Base-by-base conservation (phyloP, 2,329 filamentous ascomycete species). In the Chaetomiaceae sp. region DNA sequence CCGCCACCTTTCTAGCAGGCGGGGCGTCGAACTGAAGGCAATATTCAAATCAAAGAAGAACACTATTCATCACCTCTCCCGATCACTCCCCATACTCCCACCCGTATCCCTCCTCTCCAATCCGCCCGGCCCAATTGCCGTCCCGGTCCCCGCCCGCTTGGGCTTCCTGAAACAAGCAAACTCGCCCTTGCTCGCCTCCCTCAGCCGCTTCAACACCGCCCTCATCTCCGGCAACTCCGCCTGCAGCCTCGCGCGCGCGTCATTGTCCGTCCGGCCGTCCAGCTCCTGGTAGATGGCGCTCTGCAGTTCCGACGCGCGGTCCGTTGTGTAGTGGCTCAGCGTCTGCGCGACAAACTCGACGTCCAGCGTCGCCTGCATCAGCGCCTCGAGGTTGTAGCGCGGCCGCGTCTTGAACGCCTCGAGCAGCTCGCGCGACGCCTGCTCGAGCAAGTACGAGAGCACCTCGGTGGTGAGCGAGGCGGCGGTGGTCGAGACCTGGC, bases 291-390 rank as follows among this genome's bases (percentile, higher is more conserved):
- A 99, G 43, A 99, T 92, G 67, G 91, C 84, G 62, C 87, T 87
- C 73, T 97, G 94, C 13, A 89, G 78, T 66, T 91, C 84, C 7
- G 84, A 84, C 3, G 90, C 89, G 46, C 83, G 80, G 53, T 95
- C 87, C 0, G 89, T 94, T 0, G 89, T 94, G 69, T 95, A 99
- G 61, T 91, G 86, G 56, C 82, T 88, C 30, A 99, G 79, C 5
- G 92, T 96, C 73, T 99, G 94, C 1, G 91, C 89, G 53, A 97
- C 85, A 66, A 99, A 97, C 70, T 99, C 94, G 1, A 96, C 91
- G 65, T 99, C 94, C 1, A 99, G 81, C 0, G 94, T 99, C 1
- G 95, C 95, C 71, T 99, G 95, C 85, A 97, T 95, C 46, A 99
- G 80, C 6, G 88, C 86, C 5, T 86, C 77, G 0, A 99, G 82